phyloP scores from a whole-genome alignment of 75 land plant genomes.

The Azolla pinnata region DNA sequence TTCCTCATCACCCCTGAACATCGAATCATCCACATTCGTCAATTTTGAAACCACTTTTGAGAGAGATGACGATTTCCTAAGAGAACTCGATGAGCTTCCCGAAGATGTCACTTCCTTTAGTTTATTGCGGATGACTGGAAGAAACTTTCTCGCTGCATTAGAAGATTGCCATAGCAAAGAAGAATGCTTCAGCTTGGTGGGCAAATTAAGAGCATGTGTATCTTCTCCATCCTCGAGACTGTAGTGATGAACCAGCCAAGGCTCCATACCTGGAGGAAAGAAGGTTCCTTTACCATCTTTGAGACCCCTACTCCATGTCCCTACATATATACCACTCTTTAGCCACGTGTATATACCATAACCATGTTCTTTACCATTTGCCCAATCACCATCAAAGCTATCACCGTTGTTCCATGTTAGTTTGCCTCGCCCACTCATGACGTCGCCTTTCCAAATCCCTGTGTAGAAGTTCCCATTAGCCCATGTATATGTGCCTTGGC shows the following conservation, averaged over 20 bases:
- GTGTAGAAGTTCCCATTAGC: constrained; percentile 45
- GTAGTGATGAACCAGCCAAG: neutral
- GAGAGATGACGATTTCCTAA: neutral
- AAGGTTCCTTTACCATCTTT: constrained; percentile 44
- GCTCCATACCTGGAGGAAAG: constrained; percentile 32
- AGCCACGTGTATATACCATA: constrained; percentile 48
- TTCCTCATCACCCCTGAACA: neutral
- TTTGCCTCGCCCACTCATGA: constrained; percentile 41
- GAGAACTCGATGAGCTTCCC: neutral
- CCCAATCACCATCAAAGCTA: constrained; percentile 53
- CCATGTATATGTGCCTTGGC: constrained; percentile 53
- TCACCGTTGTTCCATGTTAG: constrained; percentile 52
- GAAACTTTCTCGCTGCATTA: constrained; percentile 3
- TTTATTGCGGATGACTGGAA: too few species aligned
- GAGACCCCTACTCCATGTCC: constrained; percentile 42
- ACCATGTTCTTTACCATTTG: constrained; percentile 49
- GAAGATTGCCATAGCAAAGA: neutral
- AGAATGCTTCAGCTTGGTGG: too few species aligned
- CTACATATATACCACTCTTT: constrained; percentile 46
- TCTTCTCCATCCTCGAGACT: neutral
- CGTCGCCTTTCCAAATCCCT: constrained; percentile 47
- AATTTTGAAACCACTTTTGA: neutral
- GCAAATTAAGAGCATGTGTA: neutral
- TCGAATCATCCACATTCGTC: neutral
- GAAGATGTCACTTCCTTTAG: too few species aligned